phyloP scores from a whole-genome alignment of 805 yeast genomes.

The Candida lessepsii region DNA sequence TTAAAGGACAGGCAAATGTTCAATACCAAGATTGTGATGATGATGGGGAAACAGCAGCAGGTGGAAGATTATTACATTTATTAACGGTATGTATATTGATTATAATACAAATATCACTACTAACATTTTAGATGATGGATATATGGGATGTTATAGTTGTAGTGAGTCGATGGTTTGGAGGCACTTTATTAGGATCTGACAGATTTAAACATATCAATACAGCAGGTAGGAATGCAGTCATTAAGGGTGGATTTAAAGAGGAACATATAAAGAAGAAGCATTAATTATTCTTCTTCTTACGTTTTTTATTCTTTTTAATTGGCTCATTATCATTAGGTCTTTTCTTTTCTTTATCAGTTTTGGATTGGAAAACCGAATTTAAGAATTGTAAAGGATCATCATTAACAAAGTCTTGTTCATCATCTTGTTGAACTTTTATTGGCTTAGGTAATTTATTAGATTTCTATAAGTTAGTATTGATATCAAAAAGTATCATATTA shows the following conservation, averaged over 20 bases:
- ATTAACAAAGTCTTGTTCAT: not conserved
- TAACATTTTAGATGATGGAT: conserved; percentile 55
- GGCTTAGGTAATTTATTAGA: conserved; percentile 5
- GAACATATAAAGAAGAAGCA: conserved; percentile 27
- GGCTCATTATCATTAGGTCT: conserved; percentile 3
- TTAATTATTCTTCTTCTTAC: conserved; percentile 11
- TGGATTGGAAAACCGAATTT: conserved; percentile 1
- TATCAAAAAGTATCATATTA: too few species aligned
- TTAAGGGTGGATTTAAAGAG: conserved; percentile 54
- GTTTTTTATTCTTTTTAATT: conserved; percentile 10
- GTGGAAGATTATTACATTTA: conserved; percentile 78
- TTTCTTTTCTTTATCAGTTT: not conserved
- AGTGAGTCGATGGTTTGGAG: conserved; percentile 93
- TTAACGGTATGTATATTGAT: conserved; percentile 47
- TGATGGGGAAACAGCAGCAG: conserved; percentile 97
- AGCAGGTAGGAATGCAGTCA: conserved; percentile 80
- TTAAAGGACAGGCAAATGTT: conserved; percentile 53
- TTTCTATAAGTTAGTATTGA: conserved; percentile 7
- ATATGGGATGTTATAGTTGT: conserved; percentile 82
- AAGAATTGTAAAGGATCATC: conserved; percentile 9
- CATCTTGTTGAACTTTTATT: conserved; percentile 7
- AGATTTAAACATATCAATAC: conserved; percentile 91
- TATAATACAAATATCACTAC: conserved; percentile 7
- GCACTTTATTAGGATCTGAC: conserved; percentile 88
- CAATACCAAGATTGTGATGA: conserved; percentile 86